Percentiles rank a stretch among this genome's conserved stretches.
These are phyloP conservation scores for Jimgerdemannia flammicorona DNA, from an alignment of 192 early-diverging fungal species.

Conservation along the genomic window DNA sequence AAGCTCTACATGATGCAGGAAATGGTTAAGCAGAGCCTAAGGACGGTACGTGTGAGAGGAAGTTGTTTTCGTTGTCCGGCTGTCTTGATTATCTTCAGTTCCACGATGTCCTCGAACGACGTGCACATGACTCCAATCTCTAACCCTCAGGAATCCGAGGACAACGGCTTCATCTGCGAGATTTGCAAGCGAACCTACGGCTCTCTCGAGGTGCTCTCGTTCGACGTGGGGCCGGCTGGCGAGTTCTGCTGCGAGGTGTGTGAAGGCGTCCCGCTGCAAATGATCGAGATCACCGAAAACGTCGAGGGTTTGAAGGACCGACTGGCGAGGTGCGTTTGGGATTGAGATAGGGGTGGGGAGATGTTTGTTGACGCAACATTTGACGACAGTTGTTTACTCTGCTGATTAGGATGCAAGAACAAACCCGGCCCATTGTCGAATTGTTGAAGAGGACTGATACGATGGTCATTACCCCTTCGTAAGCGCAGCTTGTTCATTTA, in stretches of 20 bases:
- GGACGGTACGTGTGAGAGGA: constrained; percentile 32
- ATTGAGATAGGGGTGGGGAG: no score
- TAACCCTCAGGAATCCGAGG: constrained; percentile 52
- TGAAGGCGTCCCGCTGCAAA: constrained; percentile 37
- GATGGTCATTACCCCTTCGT: constrained; percentile 54
- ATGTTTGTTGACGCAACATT: neutral
- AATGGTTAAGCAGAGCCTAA: constrained; percentile 49
- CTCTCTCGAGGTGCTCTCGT: constrained; percentile 54
- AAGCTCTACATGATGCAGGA: constrained; percentile 82
- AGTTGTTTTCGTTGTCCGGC: neutral
- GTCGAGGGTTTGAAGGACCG: constrained; percentile 49
- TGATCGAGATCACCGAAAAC: constrained; percentile 61
- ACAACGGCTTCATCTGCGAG: constrained; percentile 66
- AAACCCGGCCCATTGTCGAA: constrained; percentile 69
- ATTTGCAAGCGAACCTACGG: constrained; percentile 56
- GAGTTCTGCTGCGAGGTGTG: constrained; percentile 63
- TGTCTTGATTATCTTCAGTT: neutral
- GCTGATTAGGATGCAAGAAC: constrained; percentile 53
- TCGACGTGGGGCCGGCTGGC: constrained; percentile 26
- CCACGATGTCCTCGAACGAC: no score
- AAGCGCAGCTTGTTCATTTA: constrained; percentile 18
- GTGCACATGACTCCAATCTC: no score
- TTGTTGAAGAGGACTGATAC: constrained; percentile 69
- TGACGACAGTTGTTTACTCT: no score
- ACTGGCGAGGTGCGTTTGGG: constrained; percentile 34